A percentile compares a stretch with the other conserved stretches of the same genome.
phyloP scores from a whole-genome alignment of 345 rosid genomes.

The Ailanthus altissimus region DNA sequence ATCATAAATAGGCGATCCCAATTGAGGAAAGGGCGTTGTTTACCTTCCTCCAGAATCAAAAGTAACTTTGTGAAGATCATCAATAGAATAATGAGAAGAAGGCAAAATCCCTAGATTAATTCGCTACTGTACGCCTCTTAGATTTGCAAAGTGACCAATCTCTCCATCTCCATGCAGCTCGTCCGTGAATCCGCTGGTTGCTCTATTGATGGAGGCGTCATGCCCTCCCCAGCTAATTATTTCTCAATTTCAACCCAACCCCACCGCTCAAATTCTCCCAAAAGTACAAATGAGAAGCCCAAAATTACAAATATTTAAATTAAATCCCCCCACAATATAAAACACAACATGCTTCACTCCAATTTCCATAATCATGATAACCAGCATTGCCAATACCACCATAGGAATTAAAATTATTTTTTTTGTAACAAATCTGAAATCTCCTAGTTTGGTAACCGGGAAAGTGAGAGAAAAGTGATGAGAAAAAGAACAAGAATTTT shows the following conservation, averaged over 20 bases:
- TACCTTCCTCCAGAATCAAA: conserved; percentile 92
- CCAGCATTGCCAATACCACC: no score
- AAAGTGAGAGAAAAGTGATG: no score
- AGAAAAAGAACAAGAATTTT: no score
- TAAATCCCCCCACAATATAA: no score
- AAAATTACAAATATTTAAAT: no score
- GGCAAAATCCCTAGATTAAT: conserved; percentile 82
- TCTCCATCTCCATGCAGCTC: neutral
- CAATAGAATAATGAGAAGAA: conserved; percentile 53
- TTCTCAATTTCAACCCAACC: neutral
- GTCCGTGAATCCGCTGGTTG: conserved; percentile 12
- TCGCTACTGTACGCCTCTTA: conserved; percentile 89
- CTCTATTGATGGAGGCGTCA: conserved; percentile 10
- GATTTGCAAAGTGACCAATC: conserved; percentile 39
- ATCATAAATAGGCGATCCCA: neutral
- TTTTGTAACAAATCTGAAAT: no score
- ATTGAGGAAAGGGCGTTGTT: neutral
- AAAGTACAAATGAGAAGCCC: neutral
- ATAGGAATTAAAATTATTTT: no score
- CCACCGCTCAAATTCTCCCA: neutral
- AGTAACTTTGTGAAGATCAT: conserved; percentile 76
- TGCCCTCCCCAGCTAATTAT: neutral
- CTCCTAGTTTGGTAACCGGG: no score
- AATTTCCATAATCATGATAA: no score
- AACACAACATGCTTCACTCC: no score